A percentile compares a stretch with the other conserved stretches of the same genome.
Conservation (phyloP, 2,329 filamentous ascomycete species). For the Rhinocladiella similis region DNA sequence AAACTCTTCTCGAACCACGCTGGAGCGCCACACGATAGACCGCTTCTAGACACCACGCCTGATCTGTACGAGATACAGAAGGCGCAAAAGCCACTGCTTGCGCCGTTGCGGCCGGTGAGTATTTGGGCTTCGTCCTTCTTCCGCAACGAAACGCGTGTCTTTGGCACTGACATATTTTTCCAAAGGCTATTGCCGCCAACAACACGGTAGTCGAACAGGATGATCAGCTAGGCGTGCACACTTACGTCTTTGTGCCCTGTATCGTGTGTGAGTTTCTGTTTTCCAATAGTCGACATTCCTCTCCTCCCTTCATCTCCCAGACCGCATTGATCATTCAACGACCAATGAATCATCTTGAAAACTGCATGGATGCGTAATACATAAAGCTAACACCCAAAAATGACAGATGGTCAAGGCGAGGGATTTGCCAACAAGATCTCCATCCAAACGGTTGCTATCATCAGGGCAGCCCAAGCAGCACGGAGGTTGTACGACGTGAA, state of each 20-base stretch:
- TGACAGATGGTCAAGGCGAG: conserved; percentile 44
- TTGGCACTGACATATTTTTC: background rate
- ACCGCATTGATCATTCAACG: background rate
- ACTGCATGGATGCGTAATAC: background rate
- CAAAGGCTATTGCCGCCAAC: conserved; percentile 43
- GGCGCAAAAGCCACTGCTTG: conserved; percentile 28
- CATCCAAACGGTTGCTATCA: conserved; percentile 53
- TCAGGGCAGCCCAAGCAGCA: conserved; percentile 45
- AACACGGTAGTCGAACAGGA: conserved; percentile 44
- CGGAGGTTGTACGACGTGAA: conserved; percentile 44
- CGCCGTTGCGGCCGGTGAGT: conserved; percentile 31
- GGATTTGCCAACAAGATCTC: conserved; percentile 55
- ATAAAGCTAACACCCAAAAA: too few relatives aligned
- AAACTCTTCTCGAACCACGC: conserved; percentile 53
- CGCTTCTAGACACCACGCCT: conserved; percentile 46
- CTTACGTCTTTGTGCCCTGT: conserved; percentile 55
- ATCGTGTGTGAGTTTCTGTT: conserved; percentile 42
- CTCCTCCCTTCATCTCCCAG: too few relatives aligned
- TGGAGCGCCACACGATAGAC: conserved; percentile 42
- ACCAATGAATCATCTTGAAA: background rate
- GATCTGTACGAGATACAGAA: conserved; percentile 47
- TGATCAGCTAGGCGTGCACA: conserved; percentile 44
- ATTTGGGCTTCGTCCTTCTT: background rate
- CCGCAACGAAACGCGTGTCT: background rate
- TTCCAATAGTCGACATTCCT: background rate